These are phyloP conservation scores for Brassica cretica DNA, from an alignment of 345 rosid genomes.

Conservation along the genomic window DNA sequence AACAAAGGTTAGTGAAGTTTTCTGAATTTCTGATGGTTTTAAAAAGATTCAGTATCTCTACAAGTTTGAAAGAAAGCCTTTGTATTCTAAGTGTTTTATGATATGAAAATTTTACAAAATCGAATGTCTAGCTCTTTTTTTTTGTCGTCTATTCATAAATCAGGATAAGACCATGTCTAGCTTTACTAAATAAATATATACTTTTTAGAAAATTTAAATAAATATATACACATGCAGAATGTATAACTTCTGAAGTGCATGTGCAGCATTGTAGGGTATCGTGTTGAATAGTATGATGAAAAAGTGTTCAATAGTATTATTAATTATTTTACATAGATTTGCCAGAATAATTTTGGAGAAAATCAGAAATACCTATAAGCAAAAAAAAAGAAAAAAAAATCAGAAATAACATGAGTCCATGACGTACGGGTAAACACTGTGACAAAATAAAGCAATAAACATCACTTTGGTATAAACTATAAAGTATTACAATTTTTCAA, in stretches of 20 bases:
- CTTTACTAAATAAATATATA: not conserved
- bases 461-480: not conserved
- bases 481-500: not conserved
- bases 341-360: not conserved
- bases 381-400: not conserved
- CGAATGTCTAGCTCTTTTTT: not conserved
- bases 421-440: constrained; percentile 3
- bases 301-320: not conserved
- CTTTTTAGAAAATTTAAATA: not conserved
- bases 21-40: not conserved
- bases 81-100: not conserved
- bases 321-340: not conserved
- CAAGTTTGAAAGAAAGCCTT: not conserved
- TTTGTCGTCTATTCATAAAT: no score
- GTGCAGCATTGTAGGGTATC: not conserved
- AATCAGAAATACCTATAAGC: not conserved
- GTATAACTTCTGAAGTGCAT: not conserved
- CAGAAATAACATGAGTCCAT: not conserved
- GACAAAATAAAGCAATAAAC: not conserved
- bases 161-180: not conserved
- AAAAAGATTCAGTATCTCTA: not conserved
- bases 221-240: not conserved
- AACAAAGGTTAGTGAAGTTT: not conserved
- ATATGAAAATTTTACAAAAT: not conserved
- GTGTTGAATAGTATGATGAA: not conserved